Conservation (phyloP, 2,329 filamentous ascomycete species). For the Aureobasidium melanogenum region DNA sequence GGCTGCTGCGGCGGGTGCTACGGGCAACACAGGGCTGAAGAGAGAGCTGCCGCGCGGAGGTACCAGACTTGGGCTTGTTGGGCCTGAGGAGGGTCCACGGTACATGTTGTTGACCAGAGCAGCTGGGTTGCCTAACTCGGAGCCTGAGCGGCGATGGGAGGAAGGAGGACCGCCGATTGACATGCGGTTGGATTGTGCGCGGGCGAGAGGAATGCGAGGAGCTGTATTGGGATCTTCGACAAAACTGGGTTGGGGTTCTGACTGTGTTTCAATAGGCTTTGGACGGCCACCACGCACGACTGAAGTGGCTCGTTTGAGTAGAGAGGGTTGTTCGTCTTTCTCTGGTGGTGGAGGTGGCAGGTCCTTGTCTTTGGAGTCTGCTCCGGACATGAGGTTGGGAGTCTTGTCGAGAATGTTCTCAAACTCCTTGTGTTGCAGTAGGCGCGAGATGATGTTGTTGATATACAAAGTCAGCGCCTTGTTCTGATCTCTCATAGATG, state of each 20-base stretch:
- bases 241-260: conserved; percentile 18
- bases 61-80: conserved; percentile 43
- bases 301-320: conserved; percentile 53
- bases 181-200: conserved; percentile 43
- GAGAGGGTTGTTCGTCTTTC: conserved; percentile 36
- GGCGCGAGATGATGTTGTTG: conserved; percentile 95
- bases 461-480: conserved; percentile 96
- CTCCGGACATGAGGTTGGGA: conserved; percentile 48
- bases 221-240: conserved; percentile 61
- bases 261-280: conserved; percentile 21
- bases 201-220: conserved; percentile 63
- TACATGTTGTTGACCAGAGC: conserved; percentile 86
- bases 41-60: conserved; percentile 53
- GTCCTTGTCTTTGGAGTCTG: conserved; percentile 61
- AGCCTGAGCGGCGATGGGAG: conserved; percentile 34
- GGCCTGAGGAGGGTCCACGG: conserved; percentile 47
- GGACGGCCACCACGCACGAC: conserved; percentile 38
- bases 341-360: conserved; percentile 59
- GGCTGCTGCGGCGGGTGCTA: conserved; percentile 42
- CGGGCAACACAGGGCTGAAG: conserved; percentile 40
- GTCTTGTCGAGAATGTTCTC: conserved; percentile 86
- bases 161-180: conserved; percentile 21
- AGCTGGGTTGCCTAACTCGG: conserved; percentile 45
- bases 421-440: conserved; percentile 89
- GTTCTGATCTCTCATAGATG: conserved; percentile 81